phyloP scores from a whole-genome alignment of 768 basidiomycete species.

The Scleroderma citrinum region DNA sequence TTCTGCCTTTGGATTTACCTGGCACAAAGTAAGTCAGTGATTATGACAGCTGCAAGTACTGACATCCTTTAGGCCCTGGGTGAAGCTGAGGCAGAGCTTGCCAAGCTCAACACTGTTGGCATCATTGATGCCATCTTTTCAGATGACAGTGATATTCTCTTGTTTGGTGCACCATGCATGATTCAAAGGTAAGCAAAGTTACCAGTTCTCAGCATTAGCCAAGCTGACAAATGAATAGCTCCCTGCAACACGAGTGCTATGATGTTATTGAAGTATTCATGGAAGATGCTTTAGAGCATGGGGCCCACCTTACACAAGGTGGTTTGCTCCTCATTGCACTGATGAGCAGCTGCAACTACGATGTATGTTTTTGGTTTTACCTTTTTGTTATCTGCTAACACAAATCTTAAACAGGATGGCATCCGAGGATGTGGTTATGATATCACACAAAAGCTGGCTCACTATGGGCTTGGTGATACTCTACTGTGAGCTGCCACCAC shows the following conservation, averaged over 20 bases:
- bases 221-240: background rate
- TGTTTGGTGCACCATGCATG: constrained; percentile 1
- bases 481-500: too few species aligned
- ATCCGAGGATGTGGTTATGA: too few species aligned
- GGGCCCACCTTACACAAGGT: background rate
- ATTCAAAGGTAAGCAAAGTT: background rate
- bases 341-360: constrained; percentile 1
- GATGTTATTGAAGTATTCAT: too few species aligned
- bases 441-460: too few species aligned
- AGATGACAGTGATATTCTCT: constrained; percentile 1
- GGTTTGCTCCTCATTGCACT: background rate
- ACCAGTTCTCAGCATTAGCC: background rate
- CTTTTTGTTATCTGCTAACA: too few species aligned
- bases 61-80: background rate
- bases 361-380: background rate
- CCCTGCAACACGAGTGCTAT: background rate
- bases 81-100: constrained; percentile 3
- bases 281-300: background rate
- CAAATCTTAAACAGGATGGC: too few species aligned
- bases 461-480: too few species aligned
- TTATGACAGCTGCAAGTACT: background rate
- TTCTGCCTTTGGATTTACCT: constrained; percentile 25
- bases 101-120: background rate
- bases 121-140: background rate
- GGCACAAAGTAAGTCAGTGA: constrained; percentile 12